A percentile compares a stretch with the other conserved stretches of the same genome.
Conservation (phyloP, 768 basidiomycete species). For the Leucocoprinus birnbaumii region DNA sequence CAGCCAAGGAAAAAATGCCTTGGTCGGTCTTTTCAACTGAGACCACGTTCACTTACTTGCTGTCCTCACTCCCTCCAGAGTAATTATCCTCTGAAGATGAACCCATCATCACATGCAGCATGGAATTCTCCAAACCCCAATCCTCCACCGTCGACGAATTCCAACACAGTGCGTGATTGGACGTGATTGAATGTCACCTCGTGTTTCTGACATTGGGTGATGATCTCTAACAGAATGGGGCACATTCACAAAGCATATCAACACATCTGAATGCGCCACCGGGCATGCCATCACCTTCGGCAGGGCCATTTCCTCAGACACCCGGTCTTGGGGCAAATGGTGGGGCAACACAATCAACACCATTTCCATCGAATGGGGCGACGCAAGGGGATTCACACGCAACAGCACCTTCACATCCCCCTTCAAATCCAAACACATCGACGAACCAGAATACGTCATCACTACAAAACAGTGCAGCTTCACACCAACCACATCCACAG, state of each 20-base stretch:
- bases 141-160: slow-evolving; percentile 25
- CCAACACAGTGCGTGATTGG: slow-evolving; percentile 9
- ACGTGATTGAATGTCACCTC: neutral
- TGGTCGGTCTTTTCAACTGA: neutral
- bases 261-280: slow-evolving; percentile 55
- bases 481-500: slow-evolving; percentile 58
- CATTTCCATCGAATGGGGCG: slow-evolving; percentile 34
- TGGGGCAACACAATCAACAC: slow-evolving; percentile 27
- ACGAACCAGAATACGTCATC: slow-evolving; percentile 31
- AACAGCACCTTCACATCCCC: slow-evolving; percentile 32
- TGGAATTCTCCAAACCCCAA: slow-evolving; percentile 59
- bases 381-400: slow-evolving; percentile 29
- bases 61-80: slow-evolving; percentile 30
- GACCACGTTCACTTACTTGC: too few species aligned
- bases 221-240: slow-evolving; percentile 24
- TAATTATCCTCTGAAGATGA: slow-evolving; percentile 63
- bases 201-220: slow-evolving; percentile 5
- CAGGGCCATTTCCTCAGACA: slow-evolving; percentile 22
- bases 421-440: slow-evolving; percentile 28
- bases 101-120: slow-evolving; percentile 57
- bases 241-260: slow-evolving; percentile 36
- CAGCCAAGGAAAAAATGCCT: neutral
- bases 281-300: slow-evolving; percentile 31
- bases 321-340: slow-evolving; percentile 24
- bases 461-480: slow-evolving; percentile 28